Base-by-base conservation (phyloP, 148 eudicot species). In the Vaccinium macrocarpon region DNA sequence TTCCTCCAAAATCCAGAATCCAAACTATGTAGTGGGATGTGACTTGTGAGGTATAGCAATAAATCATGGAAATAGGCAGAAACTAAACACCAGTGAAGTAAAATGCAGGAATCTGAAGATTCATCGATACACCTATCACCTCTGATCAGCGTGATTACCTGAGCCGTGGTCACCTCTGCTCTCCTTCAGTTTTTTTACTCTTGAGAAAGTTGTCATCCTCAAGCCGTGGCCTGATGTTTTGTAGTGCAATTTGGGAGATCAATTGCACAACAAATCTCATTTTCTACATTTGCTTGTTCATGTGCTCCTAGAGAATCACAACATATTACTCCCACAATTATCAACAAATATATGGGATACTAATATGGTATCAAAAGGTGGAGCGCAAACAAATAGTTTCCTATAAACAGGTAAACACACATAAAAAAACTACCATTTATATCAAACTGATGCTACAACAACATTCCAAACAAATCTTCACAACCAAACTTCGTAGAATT, bases 251-350 rank as follows among this genome's bases (percentile, higher is more conserved):
- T 84, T 56, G 46, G 56, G 25, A 38, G 13, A 27, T 48, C 74
- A 56, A 38, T 46, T 6, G 19, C 38, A 42, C 42, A 5, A 50
- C 42, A 38, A 23, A 83, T 82, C 55, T 53, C 42, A 23, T 49
- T 79, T 71, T 86, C 87, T 76, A 56, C 73, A 81, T 81, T 86
- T 59, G 78, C 81, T 68, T 88, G 84, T 38, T 84, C 89, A 84
- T 88, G 89, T 16, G 66, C 81, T 87, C 94, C 96, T 93, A 90
- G 23, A 68, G 48, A 76, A 86, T 81, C 53, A 81, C 32, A 80
- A 25, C 46, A 7, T 8, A 27, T 62, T n/a, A 66, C 72, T 66
- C 35, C 25, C 72, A 12, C 11, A 9, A 66, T 25, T 66, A 2
- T 10, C 72, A n/a, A 0, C 35, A 27, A 62, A 25, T 25, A 38